Percentiles rank a stretch among this genome's conserved stretches.
phyloP scores from a whole-genome alignment of 192 early-diverging fungal species.

The Physocladia obscura region DNA sequence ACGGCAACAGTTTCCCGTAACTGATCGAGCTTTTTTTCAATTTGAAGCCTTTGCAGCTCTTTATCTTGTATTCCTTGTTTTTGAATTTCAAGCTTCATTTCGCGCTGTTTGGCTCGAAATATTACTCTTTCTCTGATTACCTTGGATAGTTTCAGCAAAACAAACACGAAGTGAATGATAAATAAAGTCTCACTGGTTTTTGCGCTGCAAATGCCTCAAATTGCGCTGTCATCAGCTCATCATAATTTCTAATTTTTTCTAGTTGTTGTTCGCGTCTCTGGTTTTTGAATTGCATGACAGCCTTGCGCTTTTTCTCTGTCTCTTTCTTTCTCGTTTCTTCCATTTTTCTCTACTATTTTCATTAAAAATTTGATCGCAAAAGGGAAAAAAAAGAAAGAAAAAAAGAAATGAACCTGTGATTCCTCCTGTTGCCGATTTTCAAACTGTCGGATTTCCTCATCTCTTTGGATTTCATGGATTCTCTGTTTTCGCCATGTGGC shows the following conservation, averaged over 20 bases:
- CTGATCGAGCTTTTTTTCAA: slow-evolving; percentile 23
- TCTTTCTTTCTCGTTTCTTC: neutral
- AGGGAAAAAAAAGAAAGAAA: neutral
- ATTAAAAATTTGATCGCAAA: neutral
- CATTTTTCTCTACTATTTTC: neutral
- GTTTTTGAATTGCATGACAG: slow-evolving; percentile 5
- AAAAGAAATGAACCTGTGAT: neutral
- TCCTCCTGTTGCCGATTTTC: neutral
- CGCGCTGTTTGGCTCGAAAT: neutral
- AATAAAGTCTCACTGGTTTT: neutral
- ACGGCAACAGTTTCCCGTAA: slow-evolving; percentile 1
- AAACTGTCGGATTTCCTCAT: slow-evolving; percentile 12
- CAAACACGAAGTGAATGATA: neutral
- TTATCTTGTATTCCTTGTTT: neutral
- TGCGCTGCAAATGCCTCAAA: neutral
- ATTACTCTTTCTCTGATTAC: neutral
- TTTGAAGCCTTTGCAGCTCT: neutral
- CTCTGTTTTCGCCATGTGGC: slow-evolving; percentile 3
- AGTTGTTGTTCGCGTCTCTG: neutral
- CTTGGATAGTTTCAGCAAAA: neutral
- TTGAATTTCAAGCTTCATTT: slow-evolving; percentile 3
- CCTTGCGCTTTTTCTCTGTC: neutral
- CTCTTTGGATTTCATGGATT: slow-evolving; percentile 8
- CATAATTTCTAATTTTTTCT: slow-evolving; percentile 2
- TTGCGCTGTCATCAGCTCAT: neutral